These are phyloP conservation scores for Xylariaceae sp. DNA, from an alignment of 2,329 filamentous ascomycete species.

Conservation along the genomic window DNA sequence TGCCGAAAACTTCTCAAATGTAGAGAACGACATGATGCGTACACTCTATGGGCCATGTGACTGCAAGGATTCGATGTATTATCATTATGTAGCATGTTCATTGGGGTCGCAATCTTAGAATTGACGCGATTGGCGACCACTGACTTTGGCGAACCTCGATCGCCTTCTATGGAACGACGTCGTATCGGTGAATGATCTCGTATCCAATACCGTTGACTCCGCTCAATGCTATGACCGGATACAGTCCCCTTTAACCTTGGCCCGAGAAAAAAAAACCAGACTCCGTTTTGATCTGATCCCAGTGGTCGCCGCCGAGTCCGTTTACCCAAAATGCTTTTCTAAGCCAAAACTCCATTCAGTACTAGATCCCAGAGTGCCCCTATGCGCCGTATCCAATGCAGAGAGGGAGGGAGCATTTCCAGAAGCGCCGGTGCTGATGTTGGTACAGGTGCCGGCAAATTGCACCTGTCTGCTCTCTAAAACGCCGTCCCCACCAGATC, in stretches of 20 bases:
- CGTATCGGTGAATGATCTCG: neutral
- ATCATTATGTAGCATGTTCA: too few species aligned
- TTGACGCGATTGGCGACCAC: too few species aligned
- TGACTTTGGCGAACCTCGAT: too few species aligned
- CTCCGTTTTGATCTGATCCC: too few species aligned
- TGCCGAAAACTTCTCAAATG: too few species aligned
- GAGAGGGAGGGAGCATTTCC: neutral
- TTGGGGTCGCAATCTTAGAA: too few species aligned
- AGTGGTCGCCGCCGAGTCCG: too few species aligned
- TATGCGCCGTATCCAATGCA: neutral
- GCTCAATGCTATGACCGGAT: neutral
- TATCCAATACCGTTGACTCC: neutral
- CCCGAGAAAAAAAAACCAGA: neutral
- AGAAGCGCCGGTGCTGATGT: neutral
- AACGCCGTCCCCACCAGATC: neutral
- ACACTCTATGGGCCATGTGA: too few species aligned
- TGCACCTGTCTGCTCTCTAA: neutral
- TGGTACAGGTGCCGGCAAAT: neutral
- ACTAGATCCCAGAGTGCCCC: neutral
- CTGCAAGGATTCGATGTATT: too few species aligned
- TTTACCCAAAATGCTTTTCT: too few species aligned
- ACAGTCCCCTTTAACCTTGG: neutral
- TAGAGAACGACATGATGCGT: too few species aligned
- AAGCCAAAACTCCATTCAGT: neutral
- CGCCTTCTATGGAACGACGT: too few species aligned